Evolutionary conservation across 768 basidiomycete species (phyloP), one percentile per base, ranked within the genome.

Genomic region (Crucibulum laeve): DNA sequence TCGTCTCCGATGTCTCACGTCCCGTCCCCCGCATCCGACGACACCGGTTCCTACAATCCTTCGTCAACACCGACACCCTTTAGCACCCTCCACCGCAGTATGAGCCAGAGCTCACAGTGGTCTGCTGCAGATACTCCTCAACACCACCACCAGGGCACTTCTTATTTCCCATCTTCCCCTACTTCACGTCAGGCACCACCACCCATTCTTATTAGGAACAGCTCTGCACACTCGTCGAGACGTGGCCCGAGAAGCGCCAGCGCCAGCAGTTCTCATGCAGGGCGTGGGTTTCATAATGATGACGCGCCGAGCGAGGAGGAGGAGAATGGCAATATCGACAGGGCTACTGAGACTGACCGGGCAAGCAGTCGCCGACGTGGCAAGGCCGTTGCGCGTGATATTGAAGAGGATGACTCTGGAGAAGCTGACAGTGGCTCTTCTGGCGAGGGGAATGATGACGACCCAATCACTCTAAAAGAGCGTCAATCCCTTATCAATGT

Each of bases 401-500:
- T 45, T 8, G 57, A 56, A 41, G 60, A 52, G 22, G 57, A 47
- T 19, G 70, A 63, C n/a, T 67, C 72, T 40, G 70, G 55, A 8
- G 64, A 65, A 36, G 73, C 69, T 13, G 70, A 68, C 10, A n/a
- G n/a, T n/a, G 69, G 67, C 34, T 67, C 54, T 15, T 65, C 68
- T 15, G 57, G 55, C 0, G 55, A 50, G 6, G 51, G 50, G 33
- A 57, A 56, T 28, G 86, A 84, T n/a, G 83, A 84, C 23, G 92
- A 94, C 54, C 90, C 83, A 3, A 87, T 95, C 49, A 98, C 95
- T 0, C 67, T 99, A 53, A 91, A 87, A 65, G 93, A 97, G 53
- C 80, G 96, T 23, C 96, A 99, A 63, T 96, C 94, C 33, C 87
- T 96, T 54, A 96, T 98, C 60, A 99, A 99, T 67, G 94, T 96